A percentile compares a stretch with the other conserved stretches of the same genome.
Evolutionary conservation across 2,329 filamentous ascomycete species (phyloP).

Genomic region (Stemphylium vesicarium): DNA sequence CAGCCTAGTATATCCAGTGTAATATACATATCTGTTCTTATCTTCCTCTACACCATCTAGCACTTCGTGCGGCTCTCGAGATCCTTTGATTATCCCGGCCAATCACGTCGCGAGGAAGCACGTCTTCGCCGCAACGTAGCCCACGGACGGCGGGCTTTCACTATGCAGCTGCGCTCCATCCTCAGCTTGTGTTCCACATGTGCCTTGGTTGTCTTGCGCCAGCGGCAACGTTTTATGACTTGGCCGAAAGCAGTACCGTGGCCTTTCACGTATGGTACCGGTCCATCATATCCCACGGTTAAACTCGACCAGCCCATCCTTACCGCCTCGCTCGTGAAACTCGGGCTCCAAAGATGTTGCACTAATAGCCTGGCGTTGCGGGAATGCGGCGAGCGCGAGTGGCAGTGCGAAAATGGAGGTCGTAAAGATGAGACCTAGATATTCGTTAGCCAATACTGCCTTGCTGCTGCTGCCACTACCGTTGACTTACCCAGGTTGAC

Average conservation of each 20-base stretch:
- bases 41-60: neutral
- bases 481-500: conserved; percentile 72
- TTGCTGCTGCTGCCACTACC: conserved; percentile 62
- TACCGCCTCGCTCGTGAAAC: conserved; percentile 81
- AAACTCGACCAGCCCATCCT: conserved; percentile 87
- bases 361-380: conserved; percentile 82
- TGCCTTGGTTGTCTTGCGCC: neutral
- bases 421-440: conserved; percentile 71
- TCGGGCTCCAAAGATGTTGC: conserved; percentile 81
- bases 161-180: neutral
- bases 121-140: conserved; percentile 16
- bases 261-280: conserved; percentile 2
- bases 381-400: conserved; percentile 88
- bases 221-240: neutral
- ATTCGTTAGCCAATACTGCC: conserved; percentile 60
- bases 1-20: conserved; percentile 15
- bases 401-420: conserved; percentile 90
- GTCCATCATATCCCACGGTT: conserved; percentile 81
- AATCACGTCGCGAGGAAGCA: conserved; percentile 22
- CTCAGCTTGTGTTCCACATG: neutral
- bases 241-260: neutral
- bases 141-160: neutral
- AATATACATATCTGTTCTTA: conserved; percentile 11
- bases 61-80: conserved; percentile 1
- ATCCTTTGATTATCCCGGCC: conserved; percentile 7